phyloP scores from a whole-genome alignment of 768 basidiomycete species.

The Tylopilus vinaceipallidus region DNA sequence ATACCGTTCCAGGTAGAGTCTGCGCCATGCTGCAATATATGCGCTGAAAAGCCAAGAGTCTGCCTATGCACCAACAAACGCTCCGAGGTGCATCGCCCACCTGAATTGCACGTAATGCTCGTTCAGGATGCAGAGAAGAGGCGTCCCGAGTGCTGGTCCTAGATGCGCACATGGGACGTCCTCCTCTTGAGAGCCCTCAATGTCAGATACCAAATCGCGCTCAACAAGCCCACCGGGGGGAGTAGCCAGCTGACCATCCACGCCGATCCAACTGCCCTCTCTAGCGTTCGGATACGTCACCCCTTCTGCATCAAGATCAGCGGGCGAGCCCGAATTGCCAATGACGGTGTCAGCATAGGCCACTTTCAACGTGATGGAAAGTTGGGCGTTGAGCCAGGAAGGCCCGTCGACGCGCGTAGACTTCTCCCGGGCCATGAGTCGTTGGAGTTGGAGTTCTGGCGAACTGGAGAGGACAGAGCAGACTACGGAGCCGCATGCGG shows the following conservation, averaged over 20 bases:
- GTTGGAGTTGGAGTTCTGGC: conserved; percentile 75
- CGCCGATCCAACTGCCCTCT: conserved; percentile 49
- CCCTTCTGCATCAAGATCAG: conserved; percentile 57
- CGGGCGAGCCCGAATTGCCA: conserved; percentile 80
- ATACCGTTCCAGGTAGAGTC: too few relatives aligned
- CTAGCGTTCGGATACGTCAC: conserved; percentile 41
- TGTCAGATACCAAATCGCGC: conserved; percentile 39
- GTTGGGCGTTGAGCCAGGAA: conserved; percentile 74
- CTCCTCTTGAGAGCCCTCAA: conserved; percentile 32
- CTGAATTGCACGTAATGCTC: too few relatives aligned
- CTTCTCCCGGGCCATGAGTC: conserved; percentile 74
- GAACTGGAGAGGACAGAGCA: conserved; percentile 48
- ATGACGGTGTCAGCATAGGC: conserved; percentile 80
- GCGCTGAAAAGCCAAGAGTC: too few relatives aligned
- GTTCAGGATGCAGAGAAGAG: too few relatives aligned
- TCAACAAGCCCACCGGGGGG: conserved; percentile 52
- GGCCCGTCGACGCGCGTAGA: conserved; percentile 65
- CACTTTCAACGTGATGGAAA: conserved; percentile 76
- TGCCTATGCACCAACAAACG: too few relatives aligned
- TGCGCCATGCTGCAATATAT: too few relatives aligned
- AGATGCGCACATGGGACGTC: too few relatives aligned
- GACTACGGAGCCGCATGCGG: neutral
- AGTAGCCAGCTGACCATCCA: conserved; percentile 63
- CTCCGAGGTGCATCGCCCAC: too few relatives aligned
- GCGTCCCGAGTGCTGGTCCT: too few relatives aligned